Conservation (phyloP, 2,329 filamentous ascomycete genomes). For the Aspergillus melleus region DNA sequence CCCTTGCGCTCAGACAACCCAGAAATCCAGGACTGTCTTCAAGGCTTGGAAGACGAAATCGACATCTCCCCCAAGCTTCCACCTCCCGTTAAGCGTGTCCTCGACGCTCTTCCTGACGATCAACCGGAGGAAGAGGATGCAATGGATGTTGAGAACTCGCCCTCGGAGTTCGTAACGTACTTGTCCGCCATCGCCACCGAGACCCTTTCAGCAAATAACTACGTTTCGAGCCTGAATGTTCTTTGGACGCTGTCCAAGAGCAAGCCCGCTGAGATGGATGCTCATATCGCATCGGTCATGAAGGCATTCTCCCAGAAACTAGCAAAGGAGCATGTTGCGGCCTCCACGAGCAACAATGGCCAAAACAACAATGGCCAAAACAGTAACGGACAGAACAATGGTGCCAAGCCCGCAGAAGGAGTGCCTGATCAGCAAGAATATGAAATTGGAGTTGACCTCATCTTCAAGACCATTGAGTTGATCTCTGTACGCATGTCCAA, state of each 20-base stretch:
- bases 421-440: constrained; percentile 72
- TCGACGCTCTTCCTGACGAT: constrained; percentile 86
- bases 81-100: constrained; percentile 75
- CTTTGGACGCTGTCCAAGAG: constrained; percentile 87
- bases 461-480: constrained; percentile 93
- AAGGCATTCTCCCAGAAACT: constrained; percentile 90
- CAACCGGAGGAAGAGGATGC: constrained; percentile 79
- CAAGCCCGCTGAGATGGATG: constrained; percentile 82
- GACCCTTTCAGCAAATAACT: constrained; percentile 75
- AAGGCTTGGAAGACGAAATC: constrained; percentile 68
- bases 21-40: constrained; percentile 90
- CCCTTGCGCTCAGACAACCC: constrained; percentile 82
- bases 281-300: constrained; percentile 85
- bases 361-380: constrained; percentile 31
- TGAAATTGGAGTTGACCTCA: constrained; percentile 84
- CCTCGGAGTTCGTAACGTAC: constrained; percentile 83
- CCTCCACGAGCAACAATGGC: constrained; percentile 59
- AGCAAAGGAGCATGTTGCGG: constrained; percentile 84
- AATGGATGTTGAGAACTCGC: constrained; percentile 70
- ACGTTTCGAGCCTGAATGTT: constrained; percentile 86
- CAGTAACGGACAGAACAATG: constrained; percentile 45
- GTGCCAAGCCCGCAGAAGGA: constrained; percentile 42
- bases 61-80: constrained; percentile 71
- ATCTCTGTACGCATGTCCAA: constrained; percentile 90
- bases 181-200: constrained; percentile 85